Base-by-base conservation (phyloP, 2,329 filamentous ascomycete genomes). In the Epichloe aotearoae region DNA sequence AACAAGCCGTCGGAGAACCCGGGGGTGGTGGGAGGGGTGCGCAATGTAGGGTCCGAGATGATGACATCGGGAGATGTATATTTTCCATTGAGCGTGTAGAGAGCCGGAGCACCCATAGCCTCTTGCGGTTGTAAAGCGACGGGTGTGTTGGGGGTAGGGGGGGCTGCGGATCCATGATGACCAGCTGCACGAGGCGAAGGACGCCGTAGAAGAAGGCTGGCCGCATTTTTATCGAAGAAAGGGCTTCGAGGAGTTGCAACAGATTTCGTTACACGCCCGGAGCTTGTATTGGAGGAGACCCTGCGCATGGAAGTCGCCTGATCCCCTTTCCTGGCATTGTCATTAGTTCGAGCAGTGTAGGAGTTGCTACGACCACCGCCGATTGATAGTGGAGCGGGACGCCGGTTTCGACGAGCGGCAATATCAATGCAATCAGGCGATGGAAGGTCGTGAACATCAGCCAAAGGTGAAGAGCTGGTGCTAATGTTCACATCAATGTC, bases 21-120 rank as follows among this genome's bases (percentile, higher is more conserved):
- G 0, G 76, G 76, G 1, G 76, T 79, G 4, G 69, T 72, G 3
- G 76, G 76, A 14, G 76, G 76, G 5, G 76, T 78, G 57, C 74
- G 73, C 46, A 77, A 63, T 17, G 71, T 71, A 19, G 69, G 64
- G 54, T 76, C 71, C 20, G 61, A 70, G 37, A 64, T 45, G n/a
- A 56, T 54, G 47, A 63, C 50, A 36, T 64, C 61, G 12, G 63
- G 57, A n/a, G 51, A 46, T 1, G 61, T 55, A 45, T 59, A 60
- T 54, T 67, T 67, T 30, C 57, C 55, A 37, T 63, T 58, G 2
- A 64, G 51, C 44, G 64, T 63, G 41, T 66, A 58, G 12, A 62
- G 52, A 47, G 56, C 67, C 4, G 69, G 63, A 10, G 69, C 63
- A 51, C 75, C 73, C 5, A 66, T 66, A 36, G 66, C 46, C 8